A percentile compares a stretch with the other conserved stretches of the same genome.
Evolutionary conservation across 306 rosid species (phyloP).

Genomic region (Bauhinia variegata): DNA sequence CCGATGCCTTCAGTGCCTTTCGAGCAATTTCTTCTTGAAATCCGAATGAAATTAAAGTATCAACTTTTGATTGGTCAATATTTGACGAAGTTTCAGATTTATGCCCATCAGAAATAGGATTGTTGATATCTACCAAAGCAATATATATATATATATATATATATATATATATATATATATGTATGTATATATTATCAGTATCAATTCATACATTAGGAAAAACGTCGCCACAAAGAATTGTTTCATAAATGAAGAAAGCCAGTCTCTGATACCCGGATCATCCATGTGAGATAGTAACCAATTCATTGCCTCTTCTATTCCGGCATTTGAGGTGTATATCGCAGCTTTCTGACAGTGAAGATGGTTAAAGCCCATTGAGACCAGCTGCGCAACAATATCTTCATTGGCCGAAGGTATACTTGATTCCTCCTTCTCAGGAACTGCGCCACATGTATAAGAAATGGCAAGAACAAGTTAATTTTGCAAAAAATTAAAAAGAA

Average conservation of each 20-base stretch:
- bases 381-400: slow-evolving; percentile 84
- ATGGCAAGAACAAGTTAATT: slow-evolving; percentile 5
- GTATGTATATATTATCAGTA: too few species aligned
- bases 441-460: slow-evolving; percentile 41
- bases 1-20: slow-evolving; percentile 86
- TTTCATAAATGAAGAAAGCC: slow-evolving; percentile 17
- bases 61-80: slow-evolving; percentile 82
- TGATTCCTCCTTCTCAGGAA: slow-evolving; percentile 57
- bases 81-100: slow-evolving; percentile 18
- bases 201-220: slow-evolving; percentile 26
- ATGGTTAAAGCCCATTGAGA: slow-evolving; percentile 87
- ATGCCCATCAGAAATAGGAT: slow-evolving; percentile 61
- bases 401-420: slow-evolving; percentile 53
- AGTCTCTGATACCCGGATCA: slow-evolving; percentile 66
- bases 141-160: too few species aligned
- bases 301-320: slow-evolving; percentile 98
- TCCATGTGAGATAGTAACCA: slow-evolving; percentile 96
- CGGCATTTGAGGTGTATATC: slow-evolving; percentile 76
- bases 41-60: slow-evolving; percentile 83
- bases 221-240: slow-evolving; percentile 9
- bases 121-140: slow-evolving; percentile 70
- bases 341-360: slow-evolving; percentile 94
- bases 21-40: slow-evolving; percentile 83
- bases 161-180: too few species aligned
- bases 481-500: not conserved